Evolutionary conservation across 441 rosid genomes (phyloP), one percentile per base, ranked within the genome.

Genomic region (Capsella rubella): DNA sequence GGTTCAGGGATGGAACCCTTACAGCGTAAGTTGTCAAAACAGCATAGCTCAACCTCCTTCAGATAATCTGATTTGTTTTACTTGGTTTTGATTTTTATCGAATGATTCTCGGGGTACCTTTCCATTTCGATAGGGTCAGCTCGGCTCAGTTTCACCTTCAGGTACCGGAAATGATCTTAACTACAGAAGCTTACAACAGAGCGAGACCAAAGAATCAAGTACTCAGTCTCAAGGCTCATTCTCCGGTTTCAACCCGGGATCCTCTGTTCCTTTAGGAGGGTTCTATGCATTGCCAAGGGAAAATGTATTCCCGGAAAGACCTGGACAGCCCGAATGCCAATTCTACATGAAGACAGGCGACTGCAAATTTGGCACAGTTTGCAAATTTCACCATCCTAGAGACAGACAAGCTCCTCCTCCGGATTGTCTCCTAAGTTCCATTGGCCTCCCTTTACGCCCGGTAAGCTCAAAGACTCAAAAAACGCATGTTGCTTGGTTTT

Each of bases 301-400:
- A 60, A 91, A 84, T 74, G 88, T 93, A 25, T 93, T 96, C 82
- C 99, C 99, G 1, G 97, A 96, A 85, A 89, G 99, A 89, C 99
- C 98, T 1, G 97, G 96, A 76, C 97, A 93, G 74, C 95, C 92
- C 0, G 98, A 96, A 75, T 96, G 99, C 69, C 92, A 91, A 81
- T 96, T 91, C 86, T 95, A 95, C 86, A 85, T 95, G 93, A 93
- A 95, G 85, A 95, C 98, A 39, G 99, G 98, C 39, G 98, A 91
- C 77, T 96, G 99, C 81, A 96, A 93, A 79, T 96, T 91, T 75
- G 99, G 99, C 73, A 90, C 97, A 42, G 98, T 91, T 62, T 96
- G 99, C 80, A 88, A 85, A 64, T 96, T 90, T 78, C 97, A 96
- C 82, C 99, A 96, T 77, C 99, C 99, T 71, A 89, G 97, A 82